A percentile compares a stretch with the other conserved stretches of the same genome.
phyloP scores from a whole-genome alignment of 164 flowering plant species.

The Chimonanthus salicifolius region DNA sequence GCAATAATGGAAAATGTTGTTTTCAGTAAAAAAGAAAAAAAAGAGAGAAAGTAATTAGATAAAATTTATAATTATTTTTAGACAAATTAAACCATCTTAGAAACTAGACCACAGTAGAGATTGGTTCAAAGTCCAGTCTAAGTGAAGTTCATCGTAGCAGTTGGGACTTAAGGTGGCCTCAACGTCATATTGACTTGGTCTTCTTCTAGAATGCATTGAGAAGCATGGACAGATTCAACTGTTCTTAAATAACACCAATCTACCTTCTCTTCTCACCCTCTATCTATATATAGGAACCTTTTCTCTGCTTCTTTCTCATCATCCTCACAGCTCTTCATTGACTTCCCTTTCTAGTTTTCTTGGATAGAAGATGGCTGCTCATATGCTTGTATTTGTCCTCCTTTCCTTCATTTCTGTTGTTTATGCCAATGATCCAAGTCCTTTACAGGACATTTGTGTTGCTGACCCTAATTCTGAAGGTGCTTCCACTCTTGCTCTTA shows the following conservation, averaged over 20 bases:
- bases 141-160: neutral
- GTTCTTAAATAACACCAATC: neutral
- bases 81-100: neutral
- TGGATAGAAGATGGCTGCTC: neutral
- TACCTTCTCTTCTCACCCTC: neutral
- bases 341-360: neutral
- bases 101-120: neutral
- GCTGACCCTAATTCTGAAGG: neutral
- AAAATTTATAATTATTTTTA: too few species aligned
- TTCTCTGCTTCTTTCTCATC: neutral
- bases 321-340: neutral
- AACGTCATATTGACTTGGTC: neutral
- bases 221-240: neutral
- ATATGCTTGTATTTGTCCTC: neutral
- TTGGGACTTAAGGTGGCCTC: neutral
- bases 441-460: slow-evolving; percentile 9
- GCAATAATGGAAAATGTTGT: too few species aligned
- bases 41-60: neutral
- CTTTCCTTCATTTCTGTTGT: slow-evolving; percentile 1
- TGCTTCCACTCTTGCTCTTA: neutral
- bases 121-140: neutral
- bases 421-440: slow-evolving; percentile 3
- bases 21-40: neutral
- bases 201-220: neutral
- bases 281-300: neutral